Conservation (phyloP, 495 filamentous ascomycete genomes). For the Lepraria neglecta region DNA sequence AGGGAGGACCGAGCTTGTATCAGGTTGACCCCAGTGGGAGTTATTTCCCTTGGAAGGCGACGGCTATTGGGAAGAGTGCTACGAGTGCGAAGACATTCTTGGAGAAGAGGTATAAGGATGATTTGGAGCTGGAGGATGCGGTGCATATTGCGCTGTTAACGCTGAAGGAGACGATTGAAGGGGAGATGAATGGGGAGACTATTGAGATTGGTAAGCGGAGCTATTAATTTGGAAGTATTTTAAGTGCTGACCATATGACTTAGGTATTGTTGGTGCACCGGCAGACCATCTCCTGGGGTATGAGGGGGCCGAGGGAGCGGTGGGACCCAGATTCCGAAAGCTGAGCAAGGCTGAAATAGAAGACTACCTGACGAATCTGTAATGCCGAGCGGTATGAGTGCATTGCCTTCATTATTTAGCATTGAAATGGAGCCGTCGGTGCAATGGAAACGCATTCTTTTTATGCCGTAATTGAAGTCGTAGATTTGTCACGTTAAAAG, state of each 20-base stretch:
- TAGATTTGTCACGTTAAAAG: too few species aligned
- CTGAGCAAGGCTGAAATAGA: constrained; percentile 96
- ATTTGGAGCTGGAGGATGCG: constrained; percentile 93
- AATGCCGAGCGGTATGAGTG: constrained; percentile 26
- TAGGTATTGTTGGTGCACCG: constrained; percentile 90
- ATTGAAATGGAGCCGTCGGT: background rate
- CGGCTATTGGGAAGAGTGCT: constrained; percentile 96
- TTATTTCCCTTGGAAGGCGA: constrained; percentile 98
- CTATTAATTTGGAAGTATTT: background rate
- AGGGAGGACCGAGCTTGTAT: constrained; percentile 94
- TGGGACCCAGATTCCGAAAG: constrained; percentile 91
- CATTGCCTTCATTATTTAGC: background rate
- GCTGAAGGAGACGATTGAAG: constrained; percentile 97
- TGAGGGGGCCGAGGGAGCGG: constrained; percentile 83
- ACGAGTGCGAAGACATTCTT: constrained; percentile 97
- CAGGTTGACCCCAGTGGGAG: constrained; percentile 95
- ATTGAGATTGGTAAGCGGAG: constrained; percentile 83
- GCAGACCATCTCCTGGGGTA: constrained; percentile 87
- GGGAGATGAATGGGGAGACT: constrained; percentile 98
- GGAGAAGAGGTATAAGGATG: constrained; percentile 97
- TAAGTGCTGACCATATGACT: constrained; percentile 33
- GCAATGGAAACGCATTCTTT: background rate
- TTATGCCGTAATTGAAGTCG: too few species aligned
- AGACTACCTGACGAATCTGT: constrained; percentile 97
- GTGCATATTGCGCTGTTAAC: constrained; percentile 97